phyloP scores from a whole-genome alignment of 2,329 filamentous ascomycete species.

The Zymoseptoria tritici region DNA sequence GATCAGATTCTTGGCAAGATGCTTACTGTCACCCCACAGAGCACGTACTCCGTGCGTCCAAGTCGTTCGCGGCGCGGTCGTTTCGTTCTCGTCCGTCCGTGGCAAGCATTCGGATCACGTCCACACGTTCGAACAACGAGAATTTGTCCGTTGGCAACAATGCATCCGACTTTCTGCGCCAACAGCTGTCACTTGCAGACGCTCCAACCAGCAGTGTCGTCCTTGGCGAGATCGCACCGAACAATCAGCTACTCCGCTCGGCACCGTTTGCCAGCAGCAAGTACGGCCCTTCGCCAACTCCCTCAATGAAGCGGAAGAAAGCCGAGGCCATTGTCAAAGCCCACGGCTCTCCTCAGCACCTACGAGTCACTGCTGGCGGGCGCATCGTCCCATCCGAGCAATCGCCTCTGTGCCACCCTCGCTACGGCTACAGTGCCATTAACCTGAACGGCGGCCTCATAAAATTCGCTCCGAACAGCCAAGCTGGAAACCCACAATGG shows the following conservation, averaged over 20 bases:
- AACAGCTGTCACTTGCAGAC: background rate
- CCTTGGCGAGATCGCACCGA: slow-evolving; percentile 29
- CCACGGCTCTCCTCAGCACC: slow-evolving; percentile 44
- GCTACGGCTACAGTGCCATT: slow-evolving; percentile 33
- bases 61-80: slow-evolving; percentile 31
- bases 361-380: slow-evolving; percentile 47
- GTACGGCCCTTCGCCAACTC: slow-evolving; percentile 39
- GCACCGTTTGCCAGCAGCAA: slow-evolving; percentile 10
- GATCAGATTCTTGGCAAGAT: background rate
- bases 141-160: slow-evolving; percentile 20
- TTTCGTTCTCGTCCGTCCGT: slow-evolving; percentile 26
- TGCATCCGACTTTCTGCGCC: slow-evolving; percentile 13
- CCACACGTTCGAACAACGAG: slow-evolving; percentile 26
- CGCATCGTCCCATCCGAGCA: slow-evolving; percentile 44
- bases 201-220: slow-evolving; percentile 10
- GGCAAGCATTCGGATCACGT: slow-evolving; percentile 24
- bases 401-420: slow-evolving; percentile 33
- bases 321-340: slow-evolving; percentile 44
- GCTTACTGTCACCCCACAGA: slow-evolving; percentile 19
- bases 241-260: slow-evolving; percentile 24
- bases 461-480: slow-evolving; percentile 32
- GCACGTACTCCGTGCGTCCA: slow-evolving; percentile 32
- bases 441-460: slow-evolving; percentile 32
- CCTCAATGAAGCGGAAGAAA: slow-evolving; percentile 44
- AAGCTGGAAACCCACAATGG: slow-evolving; percentile 24